Percentiles rank a stretch among this genome's conserved stretches.
phyloP scores from a whole-genome alignment of 768 basidiomycete species.

The Mycena epipterygia region DNA sequence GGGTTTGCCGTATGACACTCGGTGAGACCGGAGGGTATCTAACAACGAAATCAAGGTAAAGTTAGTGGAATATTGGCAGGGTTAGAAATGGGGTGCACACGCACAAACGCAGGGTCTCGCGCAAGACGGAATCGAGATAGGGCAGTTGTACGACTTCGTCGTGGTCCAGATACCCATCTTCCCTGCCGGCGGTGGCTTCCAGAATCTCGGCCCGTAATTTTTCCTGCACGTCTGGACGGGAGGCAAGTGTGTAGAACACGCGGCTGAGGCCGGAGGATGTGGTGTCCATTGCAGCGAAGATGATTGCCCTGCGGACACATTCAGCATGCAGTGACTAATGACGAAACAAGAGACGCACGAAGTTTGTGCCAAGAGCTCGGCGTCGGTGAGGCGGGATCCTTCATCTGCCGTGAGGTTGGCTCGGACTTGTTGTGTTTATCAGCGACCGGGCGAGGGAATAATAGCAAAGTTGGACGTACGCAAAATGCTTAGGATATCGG shows the following conservation, averaged over 20 bases:
- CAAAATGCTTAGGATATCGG: slow-evolving; percentile 53
- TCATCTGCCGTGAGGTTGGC: slow-evolving; percentile 51
- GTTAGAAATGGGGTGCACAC: too few species aligned
- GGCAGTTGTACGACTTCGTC: slow-evolving; percentile 36
- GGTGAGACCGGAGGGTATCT: slow-evolving; percentile 13
- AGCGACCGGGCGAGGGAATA: background rate
- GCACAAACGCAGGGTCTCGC: slow-evolving; percentile 41
- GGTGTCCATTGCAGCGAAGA: slow-evolving; percentile 30
- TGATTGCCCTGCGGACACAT: slow-evolving; percentile 8
- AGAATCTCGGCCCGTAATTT: slow-evolving; percentile 42
- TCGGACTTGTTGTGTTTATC: slow-evolving; percentile 45
- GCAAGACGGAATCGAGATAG: slow-evolving; percentile 43
- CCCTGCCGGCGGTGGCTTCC: slow-evolving; percentile 33
- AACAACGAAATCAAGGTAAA: background rate
- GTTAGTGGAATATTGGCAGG: background rate
- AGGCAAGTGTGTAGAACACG: slow-evolving; percentile 24
- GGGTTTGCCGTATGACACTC: background rate
- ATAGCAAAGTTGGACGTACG: slow-evolving; percentile 36
- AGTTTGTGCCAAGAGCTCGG: slow-evolving; percentile 50
- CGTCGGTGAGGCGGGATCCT: slow-evolving; percentile 51
- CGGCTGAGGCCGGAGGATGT: slow-evolving; percentile 30
- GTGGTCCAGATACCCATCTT: slow-evolving; percentile 36
- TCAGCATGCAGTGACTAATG: background rate
- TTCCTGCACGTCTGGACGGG: slow-evolving; percentile 36
- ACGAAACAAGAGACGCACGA: slow-evolving; percentile 34